These are phyloP conservation scores for Colletotrichum sp. DNA, from an alignment of 2,329 filamentous ascomycete genomes.

Conservation along the genomic window DNA sequence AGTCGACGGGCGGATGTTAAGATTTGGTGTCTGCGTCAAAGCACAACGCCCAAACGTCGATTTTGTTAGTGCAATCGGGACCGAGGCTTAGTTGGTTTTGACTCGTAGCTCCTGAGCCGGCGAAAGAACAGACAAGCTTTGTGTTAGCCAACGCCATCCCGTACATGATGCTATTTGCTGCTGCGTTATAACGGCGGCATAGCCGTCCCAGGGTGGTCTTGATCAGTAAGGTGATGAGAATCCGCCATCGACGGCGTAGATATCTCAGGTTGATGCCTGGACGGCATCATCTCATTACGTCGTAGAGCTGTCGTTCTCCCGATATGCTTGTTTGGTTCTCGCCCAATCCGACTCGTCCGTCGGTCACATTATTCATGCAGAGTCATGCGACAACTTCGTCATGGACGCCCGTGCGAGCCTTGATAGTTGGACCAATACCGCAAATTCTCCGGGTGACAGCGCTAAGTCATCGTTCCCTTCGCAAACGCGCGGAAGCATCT, in stretches of 20 bases:
- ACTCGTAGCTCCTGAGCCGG: background rate
- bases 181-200: background rate
- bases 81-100: background rate
- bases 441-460: conserved; percentile 9
- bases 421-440: background rate
- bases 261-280: background rate
- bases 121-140: conserved; percentile 1
- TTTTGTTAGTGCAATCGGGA: conserved; percentile 8
- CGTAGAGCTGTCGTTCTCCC: background rate
- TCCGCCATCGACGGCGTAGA: background rate
- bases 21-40: background rate
- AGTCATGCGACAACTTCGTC: background rate
- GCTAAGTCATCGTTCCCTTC: background rate
- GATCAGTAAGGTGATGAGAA: background rate
- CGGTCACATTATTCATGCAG: conserved; percentile 4
- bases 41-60: background rate
- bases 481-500: background rate
- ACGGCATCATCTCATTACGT: background rate
- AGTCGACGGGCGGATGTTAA: background rate
- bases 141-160: background rate
- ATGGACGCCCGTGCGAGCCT: background rate
- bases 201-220: background rate
- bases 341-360: background rate
- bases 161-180: background rate
- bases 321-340: background rate